Evolutionary conservation across 2,329 filamentous ascomycete genomes (phyloP), one percentile per base, ranked within the genome.

Genomic region (Eutypella sp.): DNA sequence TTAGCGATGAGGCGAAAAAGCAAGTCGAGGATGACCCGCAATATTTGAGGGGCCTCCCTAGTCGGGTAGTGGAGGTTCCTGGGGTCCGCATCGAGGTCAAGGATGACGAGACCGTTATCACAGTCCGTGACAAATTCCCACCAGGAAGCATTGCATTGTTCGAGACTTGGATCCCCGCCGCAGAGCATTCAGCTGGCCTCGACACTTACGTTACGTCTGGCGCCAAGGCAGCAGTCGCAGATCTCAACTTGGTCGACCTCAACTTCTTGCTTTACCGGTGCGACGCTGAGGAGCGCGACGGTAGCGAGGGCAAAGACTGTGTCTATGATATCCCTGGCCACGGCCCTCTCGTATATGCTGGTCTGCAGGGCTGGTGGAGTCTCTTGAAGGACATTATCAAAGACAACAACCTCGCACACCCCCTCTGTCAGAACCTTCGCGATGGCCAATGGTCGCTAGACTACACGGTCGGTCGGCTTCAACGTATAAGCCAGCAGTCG

Each of bases 351-450:
- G 88, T 96, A 2, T 99, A 97, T 65, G 92, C 92, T 49, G 93
- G 93, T 49, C 76, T 99, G n/a, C 93, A 99, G 65, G 95, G 95
- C 31, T 99, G 93, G 92, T 96, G 92, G 90, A 96, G 90, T 63
- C 74, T 96, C 1, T 71, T 99, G 36, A 85, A 89, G 57, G 76
- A 87, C 47, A 85, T 99, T 50, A 87, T 97, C 56, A 79, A 77
- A 42, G 83, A 93, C 52, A 99, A 99, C 64, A 83, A 97, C 61
- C 79, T 99, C 8, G 93, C 88, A 1, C 93, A 99, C 62, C 88
- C 93, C 0, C 76, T 99, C 10, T 97, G 92, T 66, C 85, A 96
- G 59, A 92, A 99, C 60, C 78, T 99, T 5, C 84, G 93, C 42
- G 81, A 95, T 53, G 93, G 93, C 0, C 82, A 91, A 54, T 99